phyloP scores from a whole-genome alignment of 371 early-diverging fungal genomes.

The Syncephalastrum racemosum region DNA sequence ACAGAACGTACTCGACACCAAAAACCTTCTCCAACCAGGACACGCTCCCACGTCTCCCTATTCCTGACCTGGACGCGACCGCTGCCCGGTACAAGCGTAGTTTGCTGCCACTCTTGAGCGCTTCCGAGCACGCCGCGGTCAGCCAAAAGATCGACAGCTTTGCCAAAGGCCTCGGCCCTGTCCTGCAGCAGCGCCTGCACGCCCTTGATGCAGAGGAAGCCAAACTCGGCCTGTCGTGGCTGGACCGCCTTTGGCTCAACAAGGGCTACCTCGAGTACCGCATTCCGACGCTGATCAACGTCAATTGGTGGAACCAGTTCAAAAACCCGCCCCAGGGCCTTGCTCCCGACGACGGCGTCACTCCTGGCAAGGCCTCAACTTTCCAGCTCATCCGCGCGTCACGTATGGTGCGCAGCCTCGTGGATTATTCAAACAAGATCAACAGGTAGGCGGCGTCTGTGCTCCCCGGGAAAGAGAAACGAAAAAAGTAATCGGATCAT shows the following conservation, averaged over 20 bases:
- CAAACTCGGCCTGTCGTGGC: constrained; percentile 64
- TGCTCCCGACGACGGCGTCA: constrained; percentile 25
- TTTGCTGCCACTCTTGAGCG: constrained; percentile 60
- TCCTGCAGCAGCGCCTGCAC: constrained; percentile 75
- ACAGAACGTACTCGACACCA: constrained; percentile 1
- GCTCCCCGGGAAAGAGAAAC: too few species aligned
- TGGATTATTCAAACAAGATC: constrained; percentile 73
- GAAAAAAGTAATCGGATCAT: background rate
- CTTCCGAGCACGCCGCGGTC: constrained; percentile 51
- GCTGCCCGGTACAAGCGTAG: constrained; percentile 70
- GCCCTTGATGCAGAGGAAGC: constrained; percentile 56
- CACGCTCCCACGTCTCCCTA: constrained; percentile 77
- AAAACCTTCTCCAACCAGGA: constrained; percentile 76
- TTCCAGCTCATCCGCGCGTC: constrained; percentile 81
- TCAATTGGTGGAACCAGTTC: constrained; percentile 86
- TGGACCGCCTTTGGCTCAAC: constrained; percentile 85
- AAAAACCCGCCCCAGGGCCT: constrained; percentile 61
- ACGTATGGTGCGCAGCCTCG: constrained; percentile 63
- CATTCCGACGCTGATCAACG: constrained; percentile 79
- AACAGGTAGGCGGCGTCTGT: constrained; percentile 51
- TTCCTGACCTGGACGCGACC: constrained; percentile 76
- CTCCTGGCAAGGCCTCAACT: constrained; percentile 60
- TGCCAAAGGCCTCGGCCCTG: constrained; percentile 60
- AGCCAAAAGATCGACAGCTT: constrained; percentile 65
- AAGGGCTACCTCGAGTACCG: constrained; percentile 92